Conservation (phyloP, 306 rosid genomes). For the Echinosophora koreensis region DNA sequence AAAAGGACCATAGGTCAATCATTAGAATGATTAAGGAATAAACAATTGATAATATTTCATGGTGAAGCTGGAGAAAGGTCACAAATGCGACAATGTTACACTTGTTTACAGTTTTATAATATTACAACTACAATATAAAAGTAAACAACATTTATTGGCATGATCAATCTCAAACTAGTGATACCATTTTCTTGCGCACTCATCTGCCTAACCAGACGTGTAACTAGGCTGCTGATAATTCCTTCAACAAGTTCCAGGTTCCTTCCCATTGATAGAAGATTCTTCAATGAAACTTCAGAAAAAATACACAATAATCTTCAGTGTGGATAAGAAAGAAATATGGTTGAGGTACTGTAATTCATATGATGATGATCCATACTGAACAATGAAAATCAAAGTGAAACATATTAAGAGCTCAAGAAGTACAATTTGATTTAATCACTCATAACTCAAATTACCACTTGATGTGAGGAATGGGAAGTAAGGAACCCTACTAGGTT, state of each 20-base stretch:
- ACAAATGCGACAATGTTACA: conserved; percentile 1
- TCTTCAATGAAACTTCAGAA: conserved; percentile 76
- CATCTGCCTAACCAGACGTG: conserved; percentile 72
- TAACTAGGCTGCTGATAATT: conserved; percentile 69
- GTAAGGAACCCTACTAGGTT: background rate
- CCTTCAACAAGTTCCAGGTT: conserved; percentile 74
- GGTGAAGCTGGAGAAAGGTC: conserved; percentile 39
- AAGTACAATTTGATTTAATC: conserved; percentile 15
- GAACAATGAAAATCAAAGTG: conserved; percentile 26
- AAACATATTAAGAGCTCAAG: conserved; percentile 20
- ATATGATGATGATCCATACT: conserved; percentile 5
- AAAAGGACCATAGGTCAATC: conserved; percentile 10
- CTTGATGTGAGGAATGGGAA: conserved; percentile 16
- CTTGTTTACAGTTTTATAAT: background rate
- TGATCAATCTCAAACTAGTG: conserved; percentile 41
- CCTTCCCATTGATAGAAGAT: conserved; percentile 58
- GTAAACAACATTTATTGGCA: conserved; percentile 22
- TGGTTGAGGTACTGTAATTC: conserved; percentile 18
- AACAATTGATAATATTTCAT: conserved; percentile 15
- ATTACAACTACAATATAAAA: background rate
- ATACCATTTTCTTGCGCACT: conserved; percentile 75
- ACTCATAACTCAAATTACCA: conserved; percentile 21
- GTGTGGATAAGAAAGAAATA: conserved; percentile 19
- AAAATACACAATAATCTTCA: conserved; percentile 38
- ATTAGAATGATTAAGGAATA: conserved; percentile 8